Percentiles rank a stretch among this genome's conserved stretches.
Evolutionary conservation across 257 asterid genomes (phyloP).

Genomic region (Solanum rostratum): DNA sequence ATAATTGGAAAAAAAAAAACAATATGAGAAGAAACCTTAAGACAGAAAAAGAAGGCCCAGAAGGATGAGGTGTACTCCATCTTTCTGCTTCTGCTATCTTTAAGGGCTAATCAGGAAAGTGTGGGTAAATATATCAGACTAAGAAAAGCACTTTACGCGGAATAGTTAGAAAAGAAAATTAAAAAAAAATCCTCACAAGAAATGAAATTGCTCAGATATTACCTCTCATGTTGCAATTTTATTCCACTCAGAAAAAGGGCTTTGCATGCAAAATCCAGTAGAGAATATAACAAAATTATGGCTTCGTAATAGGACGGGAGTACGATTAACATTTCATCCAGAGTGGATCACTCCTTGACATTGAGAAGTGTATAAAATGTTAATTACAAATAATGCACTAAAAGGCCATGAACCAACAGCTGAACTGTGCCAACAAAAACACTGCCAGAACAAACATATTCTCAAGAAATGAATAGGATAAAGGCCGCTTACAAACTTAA

Average conservation of each 20-base stretch:
- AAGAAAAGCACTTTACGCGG: neutral
- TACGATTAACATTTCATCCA: neutral
- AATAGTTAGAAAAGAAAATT: neutral
- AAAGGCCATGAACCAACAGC: neutral
- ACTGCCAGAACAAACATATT: neutral
- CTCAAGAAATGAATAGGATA: neutral
- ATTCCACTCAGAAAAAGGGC: neutral
- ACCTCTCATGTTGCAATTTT: neutral
- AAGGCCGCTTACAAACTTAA: neutral
- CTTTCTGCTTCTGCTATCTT: neutral
- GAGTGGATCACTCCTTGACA: neutral
- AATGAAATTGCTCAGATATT: neutral
- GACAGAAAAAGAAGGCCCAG: neutral
- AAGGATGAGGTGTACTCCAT: neutral
- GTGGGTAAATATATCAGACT: neutral
- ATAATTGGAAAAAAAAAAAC: neutral
- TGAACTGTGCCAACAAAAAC: neutral
- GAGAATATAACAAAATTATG: neutral
- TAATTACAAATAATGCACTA: neutral
- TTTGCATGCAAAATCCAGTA: neutral
- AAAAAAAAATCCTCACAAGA: neutral
- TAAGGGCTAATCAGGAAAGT: neutral
- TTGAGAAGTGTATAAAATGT: neutral
- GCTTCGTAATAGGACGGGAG: neutral
- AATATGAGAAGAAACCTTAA: neutral